Conservation (phyloP, 2,329 filamentous ascomycete genomes). For the Trichoderma guizhouense region DNA sequence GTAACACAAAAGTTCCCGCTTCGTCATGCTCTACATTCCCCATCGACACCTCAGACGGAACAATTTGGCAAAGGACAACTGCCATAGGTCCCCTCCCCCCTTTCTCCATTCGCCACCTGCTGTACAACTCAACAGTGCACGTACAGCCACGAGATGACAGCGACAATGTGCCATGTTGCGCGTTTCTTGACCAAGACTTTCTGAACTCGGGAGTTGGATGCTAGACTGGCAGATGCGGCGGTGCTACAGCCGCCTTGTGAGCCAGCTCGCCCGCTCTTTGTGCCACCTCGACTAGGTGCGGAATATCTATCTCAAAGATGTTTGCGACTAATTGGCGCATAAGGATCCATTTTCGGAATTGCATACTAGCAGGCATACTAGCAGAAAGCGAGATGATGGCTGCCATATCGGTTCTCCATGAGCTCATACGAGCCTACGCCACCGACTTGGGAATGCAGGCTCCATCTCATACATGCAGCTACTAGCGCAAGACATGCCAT, state of each 20-base stretch:
- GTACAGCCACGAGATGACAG: neutral
- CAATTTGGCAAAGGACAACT: neutral
- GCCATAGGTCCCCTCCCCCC: neutral
- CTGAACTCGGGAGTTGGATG: neutral
- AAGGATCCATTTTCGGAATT: neutral
- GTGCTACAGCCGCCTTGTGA: neutral
- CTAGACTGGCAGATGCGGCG: neutral
- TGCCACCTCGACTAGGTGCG: neutral
- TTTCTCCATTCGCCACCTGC: neutral
- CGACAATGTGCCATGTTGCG: neutral
- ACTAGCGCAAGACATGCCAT: neutral
- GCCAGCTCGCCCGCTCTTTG: neutral
- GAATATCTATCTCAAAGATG: neutral
- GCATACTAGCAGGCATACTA: neutral
- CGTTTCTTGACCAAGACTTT: neutral
- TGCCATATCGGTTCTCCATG: neutral
- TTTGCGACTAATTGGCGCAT: neutral
- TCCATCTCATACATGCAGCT: slow-evolving; percentile 10
- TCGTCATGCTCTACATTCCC: neutral
- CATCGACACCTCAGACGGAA: neutral
- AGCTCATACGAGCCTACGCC: neutral
- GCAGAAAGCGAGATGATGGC: neutral
- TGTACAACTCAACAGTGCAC: neutral
- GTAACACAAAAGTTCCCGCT: neutral
- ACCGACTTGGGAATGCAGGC: neutral